Base-by-base conservation (phyloP, 257 asterid species). In the Rehmannia glutinosa region DNA sequence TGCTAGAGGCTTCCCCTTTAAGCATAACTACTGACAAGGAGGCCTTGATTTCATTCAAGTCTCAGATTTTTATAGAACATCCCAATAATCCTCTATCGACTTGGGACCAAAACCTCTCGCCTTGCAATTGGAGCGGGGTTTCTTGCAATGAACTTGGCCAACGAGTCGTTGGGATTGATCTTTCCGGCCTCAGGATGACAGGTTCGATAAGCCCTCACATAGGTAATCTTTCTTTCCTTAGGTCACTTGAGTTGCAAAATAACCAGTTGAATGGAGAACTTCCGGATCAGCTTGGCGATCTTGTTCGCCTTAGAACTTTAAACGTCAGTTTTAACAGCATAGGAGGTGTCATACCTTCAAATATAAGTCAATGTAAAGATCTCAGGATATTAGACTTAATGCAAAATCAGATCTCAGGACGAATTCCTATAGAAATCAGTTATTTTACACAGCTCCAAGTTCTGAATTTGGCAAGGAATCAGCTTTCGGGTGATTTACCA, bases 111-210 rank as follows among this genome's bases (percentile, higher is more conserved):
- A 59, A 65, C 60, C 55, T 69, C 13, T 75, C 86, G 13, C 88
- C 87, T 2, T 88, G 96, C 75, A 83, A 80, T 66, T 88, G 96
- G 96, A 80, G 65, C 0, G 78, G 96, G 1, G 84, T 86, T 62
- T 45, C 80, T 5, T 88, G 96, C 72, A 71, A 70, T 36, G 55
- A 24, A 12, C 51, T 6, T 10, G 62, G 54, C 58, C 62, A 20
- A 41, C 72, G 83, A 5, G 87, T 88, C 0, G 20, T 61, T 0
- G 74, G 73, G 1, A 77, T 88, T 13, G n/a, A 71, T 57, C 94
- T 88, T 17, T 74, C 87, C 7, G 75, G 75, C 50, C 70, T 80
- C 15, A 20, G 73, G 38, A 56, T 83, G 19, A 35, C 74, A 3
- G 93, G 96, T 23, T 32, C 83, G 42, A 71, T 88, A 38, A 75